Evolutionary conservation across 495 filamentous ascomycete genomes (phyloP), one percentile per base, ranked within the genome.

Genomic region (Trichoderma gamsii): DNA sequence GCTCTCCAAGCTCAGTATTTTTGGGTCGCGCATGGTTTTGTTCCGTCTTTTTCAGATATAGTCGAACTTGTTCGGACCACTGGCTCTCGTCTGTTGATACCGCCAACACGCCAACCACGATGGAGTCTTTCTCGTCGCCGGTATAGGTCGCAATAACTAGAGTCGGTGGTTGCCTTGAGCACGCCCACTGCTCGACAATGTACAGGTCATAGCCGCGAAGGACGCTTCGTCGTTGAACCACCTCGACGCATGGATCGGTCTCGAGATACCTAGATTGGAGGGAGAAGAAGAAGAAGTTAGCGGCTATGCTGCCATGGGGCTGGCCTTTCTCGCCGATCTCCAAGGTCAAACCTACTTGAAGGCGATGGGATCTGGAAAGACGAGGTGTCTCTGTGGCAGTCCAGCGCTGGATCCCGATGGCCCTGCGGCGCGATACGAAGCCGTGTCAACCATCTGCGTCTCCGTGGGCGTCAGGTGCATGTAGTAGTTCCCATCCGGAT

Each of bases 101-200:
- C 66, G 88, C 90, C 44, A 99, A 77, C 8, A 97, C 89, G n/a
- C 90, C 89, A 18, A 90, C 92, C 6, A 87, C 74, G 21, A 97
- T 85, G 4, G 79, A 84, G 75, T 97, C 90, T 21, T 89, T 88
- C 13, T 86, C 82, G 71, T 97, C 90, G 21, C 95, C 96, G 0
- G 96, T 97, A 76, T 95, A 98, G 6, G 94, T 97, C 25, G 90
- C 89, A 69, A 99, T 97, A 35, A 96, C 86, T 70, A 95, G 91
- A 32, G 93, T 97, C 8, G 94, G 95, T 71, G 97, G 90, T 41
- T 86, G 82, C 67, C 95, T 87, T 9, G 93, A 97, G 76, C 92
- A 97, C 13, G 92, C 92, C 96, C 95, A 99, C 85, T 99, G 95
- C 76, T 98, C 95, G 68, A 99, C 93, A 44, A 98, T 78, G 79